These are phyloP conservation scores for Jatropha multifida DNA, from an alignment of 441 rosid genomes.

Conservation along the genomic window DNA sequence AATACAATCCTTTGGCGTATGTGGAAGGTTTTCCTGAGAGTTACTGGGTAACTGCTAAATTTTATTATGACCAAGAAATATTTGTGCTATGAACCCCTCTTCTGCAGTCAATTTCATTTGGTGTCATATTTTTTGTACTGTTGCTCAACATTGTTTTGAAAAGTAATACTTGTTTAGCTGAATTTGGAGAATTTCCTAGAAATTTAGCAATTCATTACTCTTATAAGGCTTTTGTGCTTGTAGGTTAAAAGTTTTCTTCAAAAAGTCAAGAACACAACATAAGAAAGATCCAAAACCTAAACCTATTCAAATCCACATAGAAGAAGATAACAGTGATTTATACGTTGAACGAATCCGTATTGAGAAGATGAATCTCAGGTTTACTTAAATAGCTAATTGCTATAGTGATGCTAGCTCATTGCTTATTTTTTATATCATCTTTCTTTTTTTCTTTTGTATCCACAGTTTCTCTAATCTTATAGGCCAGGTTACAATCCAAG, in stretches of 20 bases:
- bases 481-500: conserved; percentile 70
- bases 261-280: conserved; percentile 27
- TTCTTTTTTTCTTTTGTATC: neutral
- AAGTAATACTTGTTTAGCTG: neutral
- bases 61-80: neutral
- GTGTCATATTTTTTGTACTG: too few species aligned
- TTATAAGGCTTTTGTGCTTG: conserved; percentile 21
- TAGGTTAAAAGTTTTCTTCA: conserved; percentile 48
- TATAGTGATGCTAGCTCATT: neutral
- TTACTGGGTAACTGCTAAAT: conserved; percentile 46
- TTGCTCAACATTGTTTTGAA: neutral
- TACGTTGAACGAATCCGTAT: conserved; percentile 65
- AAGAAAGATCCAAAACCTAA: conserved; percentile 28
- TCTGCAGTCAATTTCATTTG: conserved; percentile 7
- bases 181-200: neutral
- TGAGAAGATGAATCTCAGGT: conserved; percentile 75
- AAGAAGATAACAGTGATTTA: conserved; percentile 42
- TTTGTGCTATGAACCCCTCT: neutral
- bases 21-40: conserved; percentile 46
- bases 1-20: conserved; percentile 53
- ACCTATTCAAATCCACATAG: conserved; percentile 36
- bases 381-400: neutral
- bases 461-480: conserved; percentile 57
- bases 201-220: neutral
- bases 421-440: conserved; percentile 7